Conservation (phyloP, 768 basidiomycete genomes). For the Amanita rubescens region DNA sequence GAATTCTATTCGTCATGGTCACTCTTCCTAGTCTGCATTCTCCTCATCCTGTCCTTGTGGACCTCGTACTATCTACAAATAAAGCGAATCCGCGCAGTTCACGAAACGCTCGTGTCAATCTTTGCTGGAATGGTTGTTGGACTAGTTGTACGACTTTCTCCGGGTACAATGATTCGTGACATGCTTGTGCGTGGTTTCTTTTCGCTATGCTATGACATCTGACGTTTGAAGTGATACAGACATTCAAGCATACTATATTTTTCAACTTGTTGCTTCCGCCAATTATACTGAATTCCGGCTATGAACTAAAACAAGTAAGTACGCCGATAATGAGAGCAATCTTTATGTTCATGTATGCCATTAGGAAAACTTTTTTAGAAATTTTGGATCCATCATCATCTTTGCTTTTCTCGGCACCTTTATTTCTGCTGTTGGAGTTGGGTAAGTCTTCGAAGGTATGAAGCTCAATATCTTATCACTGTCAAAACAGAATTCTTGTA, state of each 20-base stretch:
- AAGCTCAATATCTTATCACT: slow-evolving; percentile 31
- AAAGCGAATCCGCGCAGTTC: slow-evolving; percentile 88
- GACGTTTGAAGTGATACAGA: slow-evolving; percentile 37
- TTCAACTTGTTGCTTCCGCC: slow-evolving; percentile 98
- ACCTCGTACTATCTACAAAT: slow-evolving; percentile 98
- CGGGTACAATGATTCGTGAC: slow-evolving; percentile 90
- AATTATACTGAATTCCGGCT: slow-evolving; percentile 96
- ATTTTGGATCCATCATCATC: slow-evolving; percentile 92
- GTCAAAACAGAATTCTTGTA: slow-evolving; percentile 71
- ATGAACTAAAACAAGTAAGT: slow-evolving; percentile 89
- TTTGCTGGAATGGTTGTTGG: slow-evolving; percentile 97
- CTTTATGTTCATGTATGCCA: slow-evolving; percentile 4
- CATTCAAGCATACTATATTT: slow-evolving; percentile 94
- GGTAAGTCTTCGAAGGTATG: slow-evolving; percentile 48
- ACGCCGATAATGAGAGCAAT: neutral
- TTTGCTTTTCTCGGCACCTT: slow-evolving; percentile 96
- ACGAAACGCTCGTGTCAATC: slow-evolving; percentile 94
- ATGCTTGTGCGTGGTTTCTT: slow-evolving; percentile 75
- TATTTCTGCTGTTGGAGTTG: slow-evolving; percentile 92
- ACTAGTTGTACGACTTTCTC: slow-evolving; percentile 79
- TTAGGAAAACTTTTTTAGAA: slow-evolving; percentile 97
- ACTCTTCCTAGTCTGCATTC: slow-evolving; percentile 85
- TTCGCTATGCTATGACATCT: neutral
- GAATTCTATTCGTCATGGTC: slow-evolving; percentile 93
- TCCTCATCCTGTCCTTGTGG: slow-evolving; percentile 90